Conservation (phyloP, 495 filamentous ascomycete species). For the Xylaria curta region DNA sequence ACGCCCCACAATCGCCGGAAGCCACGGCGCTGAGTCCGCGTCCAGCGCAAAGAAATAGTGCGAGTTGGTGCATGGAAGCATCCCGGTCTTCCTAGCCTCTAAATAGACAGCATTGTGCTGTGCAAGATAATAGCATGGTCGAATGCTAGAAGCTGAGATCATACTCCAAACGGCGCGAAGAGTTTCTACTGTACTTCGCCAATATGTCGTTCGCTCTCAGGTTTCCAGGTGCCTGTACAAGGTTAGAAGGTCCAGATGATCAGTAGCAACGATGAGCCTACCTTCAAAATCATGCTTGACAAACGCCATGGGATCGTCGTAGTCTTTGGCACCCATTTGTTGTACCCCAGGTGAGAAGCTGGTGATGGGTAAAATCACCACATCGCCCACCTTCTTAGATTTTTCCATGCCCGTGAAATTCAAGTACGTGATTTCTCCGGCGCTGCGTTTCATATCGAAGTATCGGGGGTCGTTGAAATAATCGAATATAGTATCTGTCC, state of each 20-base stretch:
- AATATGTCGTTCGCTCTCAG: slow-evolving; percentile 69
- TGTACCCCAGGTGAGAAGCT: slow-evolving; percentile 95
- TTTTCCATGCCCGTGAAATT: slow-evolving; percentile 88
- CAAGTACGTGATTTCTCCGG: slow-evolving; percentile 78
- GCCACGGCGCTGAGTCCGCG: not conserved
- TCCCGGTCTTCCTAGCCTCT: not conserved
- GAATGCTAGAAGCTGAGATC: slow-evolving; percentile 10
- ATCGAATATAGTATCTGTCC: slow-evolving; percentile 91
- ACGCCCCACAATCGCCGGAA: not conserved
- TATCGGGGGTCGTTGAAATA: slow-evolving; percentile 93
- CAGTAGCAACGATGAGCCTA: slow-evolving; percentile 43
- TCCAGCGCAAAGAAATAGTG: not conserved
- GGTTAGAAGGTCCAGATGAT: slow-evolving; percentile 28
- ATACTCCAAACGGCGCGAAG: slow-evolving; percentile 25
- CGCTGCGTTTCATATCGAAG: slow-evolving; percentile 77
- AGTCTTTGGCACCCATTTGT: slow-evolving; percentile 90
- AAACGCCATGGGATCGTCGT: slow-evolving; percentile 95
- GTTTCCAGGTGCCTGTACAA: slow-evolving; percentile 78
- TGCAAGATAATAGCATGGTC: not conserved
- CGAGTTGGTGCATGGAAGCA: not conserved
- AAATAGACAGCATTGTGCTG: slow-evolving; percentile 1
- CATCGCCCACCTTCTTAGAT: slow-evolving; percentile 88
- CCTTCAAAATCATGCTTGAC: slow-evolving; percentile 98
- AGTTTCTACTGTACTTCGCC: slow-evolving; percentile 44
- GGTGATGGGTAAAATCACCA: slow-evolving; percentile 93